phyloP scores from a whole-genome alignment of 2,329 filamentous ascomycete species.

The Penicillium thymicola region DNA sequence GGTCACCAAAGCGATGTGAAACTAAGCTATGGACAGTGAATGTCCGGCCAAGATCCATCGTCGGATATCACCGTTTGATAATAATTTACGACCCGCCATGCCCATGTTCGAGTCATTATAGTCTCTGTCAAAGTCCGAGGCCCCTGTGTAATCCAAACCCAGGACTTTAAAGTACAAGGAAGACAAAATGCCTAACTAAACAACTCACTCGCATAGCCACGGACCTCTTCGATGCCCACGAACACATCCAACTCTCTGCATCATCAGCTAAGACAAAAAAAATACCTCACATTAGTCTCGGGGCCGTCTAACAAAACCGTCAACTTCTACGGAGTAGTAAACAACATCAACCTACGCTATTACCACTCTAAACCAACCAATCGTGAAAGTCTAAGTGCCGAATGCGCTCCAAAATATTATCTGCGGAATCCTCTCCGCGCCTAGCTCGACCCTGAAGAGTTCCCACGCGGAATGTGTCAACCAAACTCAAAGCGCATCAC shows the following conservation, averaged over 20 bases:
- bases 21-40: not conserved
- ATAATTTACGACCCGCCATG: not conserved
- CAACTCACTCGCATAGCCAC: not conserved
- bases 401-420: not conserved
- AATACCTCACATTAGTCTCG: not conserved
- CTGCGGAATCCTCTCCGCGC: not conserved
- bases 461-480: not conserved
- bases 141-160: not conserved
- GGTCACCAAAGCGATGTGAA: not conserved
- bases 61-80: not conserved
- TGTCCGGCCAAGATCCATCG: not conserved
- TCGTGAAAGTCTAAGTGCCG: not conserved
- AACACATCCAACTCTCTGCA: not conserved
- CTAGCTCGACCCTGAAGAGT: not conserved
- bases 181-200: not conserved
- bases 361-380: not conserved
- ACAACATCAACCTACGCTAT: too few relatives aligned
- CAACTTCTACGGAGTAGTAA: not conserved
- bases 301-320: not conserved
- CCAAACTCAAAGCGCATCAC: not conserved
- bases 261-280: not conserved
- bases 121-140: not conserved
- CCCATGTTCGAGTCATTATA: not conserved
- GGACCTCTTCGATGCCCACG: constrained; percentile 4
- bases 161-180: constrained; percentile 5